Evolutionary conservation across 2,329 filamentous ascomycete species (phyloP).

Genomic region (Colletotrichum higginsianum): DNA sequence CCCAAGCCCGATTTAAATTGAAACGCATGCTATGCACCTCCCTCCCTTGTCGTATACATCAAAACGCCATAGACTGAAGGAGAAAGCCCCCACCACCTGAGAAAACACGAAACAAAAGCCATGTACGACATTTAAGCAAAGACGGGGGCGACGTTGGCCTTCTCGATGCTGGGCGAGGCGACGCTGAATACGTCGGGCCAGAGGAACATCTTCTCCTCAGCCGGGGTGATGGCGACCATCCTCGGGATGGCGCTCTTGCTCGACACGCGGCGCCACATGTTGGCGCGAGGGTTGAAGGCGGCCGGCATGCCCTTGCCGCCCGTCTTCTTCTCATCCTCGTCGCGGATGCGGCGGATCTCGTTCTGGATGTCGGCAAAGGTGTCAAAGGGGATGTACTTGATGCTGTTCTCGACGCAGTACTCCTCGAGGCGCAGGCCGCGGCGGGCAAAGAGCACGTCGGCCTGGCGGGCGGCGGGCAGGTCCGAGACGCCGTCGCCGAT

Average conservation of each 20-base stretch:
- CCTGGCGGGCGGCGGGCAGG: constrained; percentile 75
- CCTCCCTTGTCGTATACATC: background rate
- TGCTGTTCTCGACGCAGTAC: constrained; percentile 74
- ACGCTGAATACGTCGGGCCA: constrained; percentile 73
- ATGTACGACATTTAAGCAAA: constrained; percentile 11
- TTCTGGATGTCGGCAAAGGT: constrained; percentile 76
- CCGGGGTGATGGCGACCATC: constrained; percentile 56
- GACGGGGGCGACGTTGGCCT: constrained; percentile 37
- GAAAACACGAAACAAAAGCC: background rate
- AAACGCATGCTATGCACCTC: constrained; percentile 38
- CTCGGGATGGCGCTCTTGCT: constrained; percentile 67
- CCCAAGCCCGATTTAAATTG: background rate
- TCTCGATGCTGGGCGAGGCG: constrained; percentile 50
- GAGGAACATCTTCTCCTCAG: constrained; percentile 74
- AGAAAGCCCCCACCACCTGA: background rate
- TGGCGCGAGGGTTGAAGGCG: constrained; percentile 77
- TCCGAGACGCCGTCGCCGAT: constrained; percentile 80
- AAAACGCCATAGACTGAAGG: background rate
- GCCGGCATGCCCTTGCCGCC: constrained; percentile 71
- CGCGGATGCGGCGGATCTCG: constrained; percentile 70
- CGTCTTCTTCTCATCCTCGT: constrained; percentile 73
- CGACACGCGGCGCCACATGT: constrained; percentile 76
- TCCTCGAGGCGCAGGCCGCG: constrained; percentile 76
- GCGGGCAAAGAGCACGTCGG: constrained; percentile 78
- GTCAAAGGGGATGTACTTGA: constrained; percentile 74